Conservation (phyloP, 148 eudicot species). For the Camellia granthamiana region DNA sequence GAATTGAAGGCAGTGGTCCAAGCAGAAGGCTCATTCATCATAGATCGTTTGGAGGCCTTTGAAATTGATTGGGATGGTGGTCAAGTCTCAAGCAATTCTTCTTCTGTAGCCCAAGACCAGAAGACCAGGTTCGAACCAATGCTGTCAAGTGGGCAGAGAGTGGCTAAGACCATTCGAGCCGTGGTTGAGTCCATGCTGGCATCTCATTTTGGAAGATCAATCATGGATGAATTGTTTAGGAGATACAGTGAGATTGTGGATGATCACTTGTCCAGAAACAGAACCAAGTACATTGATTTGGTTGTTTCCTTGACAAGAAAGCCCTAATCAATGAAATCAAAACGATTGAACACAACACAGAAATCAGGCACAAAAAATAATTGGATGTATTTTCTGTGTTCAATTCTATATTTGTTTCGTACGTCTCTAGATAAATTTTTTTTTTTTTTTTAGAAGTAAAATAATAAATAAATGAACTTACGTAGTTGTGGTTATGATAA, state of each 20-base stretch:
- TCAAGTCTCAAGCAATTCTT: not conserved
- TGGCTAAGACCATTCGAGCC: constrained; percentile 56
- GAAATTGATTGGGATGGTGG: constrained; percentile 57
- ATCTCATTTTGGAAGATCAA: constrained; percentile 43
- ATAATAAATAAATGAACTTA: too few relatives aligned
- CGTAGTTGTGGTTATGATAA: too few relatives aligned
- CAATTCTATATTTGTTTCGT: too few relatives aligned
- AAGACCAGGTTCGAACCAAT: not conserved
- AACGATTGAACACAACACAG: too few relatives aligned
- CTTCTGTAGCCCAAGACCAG: not conserved
- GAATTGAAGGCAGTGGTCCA: constrained; percentile 43
- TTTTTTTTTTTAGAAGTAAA: too few relatives aligned
- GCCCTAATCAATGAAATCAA: not conserved
- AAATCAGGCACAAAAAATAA: too few relatives aligned
- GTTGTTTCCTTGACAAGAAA: constrained; percentile 34
- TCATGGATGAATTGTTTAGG: constrained; percentile 53
- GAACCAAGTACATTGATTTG: constrained; percentile 20
- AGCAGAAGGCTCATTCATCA: constrained; percentile 53
- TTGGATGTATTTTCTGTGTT: too few relatives aligned
- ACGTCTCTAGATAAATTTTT: too few relatives aligned
- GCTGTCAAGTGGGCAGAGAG: constrained; percentile 37
- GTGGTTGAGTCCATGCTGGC: constrained; percentile 57
- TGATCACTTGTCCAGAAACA: constrained; percentile 22
- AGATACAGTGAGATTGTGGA: constrained; percentile 42
- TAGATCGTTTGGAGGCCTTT: constrained; percentile 31